Conservation (phyloP, 73 alveolate genomes). For the Effrenium voratum region DNA sequence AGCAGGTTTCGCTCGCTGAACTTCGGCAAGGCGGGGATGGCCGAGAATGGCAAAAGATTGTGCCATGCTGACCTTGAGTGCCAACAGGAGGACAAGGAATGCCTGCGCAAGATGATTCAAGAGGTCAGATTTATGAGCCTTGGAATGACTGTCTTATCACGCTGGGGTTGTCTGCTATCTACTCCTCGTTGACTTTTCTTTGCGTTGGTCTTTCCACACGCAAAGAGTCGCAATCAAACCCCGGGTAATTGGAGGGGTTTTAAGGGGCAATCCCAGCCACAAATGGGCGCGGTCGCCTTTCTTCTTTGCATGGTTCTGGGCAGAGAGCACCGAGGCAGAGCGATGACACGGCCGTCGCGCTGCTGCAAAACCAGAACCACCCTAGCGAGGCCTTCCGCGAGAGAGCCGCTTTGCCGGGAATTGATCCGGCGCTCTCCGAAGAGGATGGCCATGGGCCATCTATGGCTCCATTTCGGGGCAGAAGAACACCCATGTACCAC, state of each 20-base stretch:
- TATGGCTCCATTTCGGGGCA: too few relatives aligned
- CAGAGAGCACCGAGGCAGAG: constrained; percentile 71
- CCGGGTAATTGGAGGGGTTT: too few relatives aligned
- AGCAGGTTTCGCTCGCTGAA: constrained; percentile 57
- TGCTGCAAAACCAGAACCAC: constrained; percentile 85
- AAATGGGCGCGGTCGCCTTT: background rate
- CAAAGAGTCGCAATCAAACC: too few relatives aligned
- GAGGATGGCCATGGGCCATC: too few relatives aligned
- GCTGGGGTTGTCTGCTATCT: too few relatives aligned
- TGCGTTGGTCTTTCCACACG: too few relatives aligned
- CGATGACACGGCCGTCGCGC: constrained; percentile 88
- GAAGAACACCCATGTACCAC: too few relatives aligned
- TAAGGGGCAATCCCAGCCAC: too few relatives aligned
- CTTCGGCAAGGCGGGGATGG: constrained; percentile 68
- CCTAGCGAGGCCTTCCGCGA: constrained; percentile 79
- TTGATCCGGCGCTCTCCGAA: too few relatives aligned
- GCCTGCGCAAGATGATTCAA: constrained; percentile 19
- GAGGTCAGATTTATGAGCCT: constrained; percentile 7
- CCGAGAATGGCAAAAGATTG: background rate
- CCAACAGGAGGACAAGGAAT: constrained; percentile 72
- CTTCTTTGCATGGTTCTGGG: too few relatives aligned
- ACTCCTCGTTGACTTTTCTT: too few relatives aligned
- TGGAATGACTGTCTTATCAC: too few relatives aligned
- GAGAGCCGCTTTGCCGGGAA: background rate
- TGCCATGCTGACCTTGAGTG: background rate